These are phyloP conservation scores for Populus hybrid DNA, from an alignment of 441 rosid genomes.

Conservation along the genomic window DNA sequence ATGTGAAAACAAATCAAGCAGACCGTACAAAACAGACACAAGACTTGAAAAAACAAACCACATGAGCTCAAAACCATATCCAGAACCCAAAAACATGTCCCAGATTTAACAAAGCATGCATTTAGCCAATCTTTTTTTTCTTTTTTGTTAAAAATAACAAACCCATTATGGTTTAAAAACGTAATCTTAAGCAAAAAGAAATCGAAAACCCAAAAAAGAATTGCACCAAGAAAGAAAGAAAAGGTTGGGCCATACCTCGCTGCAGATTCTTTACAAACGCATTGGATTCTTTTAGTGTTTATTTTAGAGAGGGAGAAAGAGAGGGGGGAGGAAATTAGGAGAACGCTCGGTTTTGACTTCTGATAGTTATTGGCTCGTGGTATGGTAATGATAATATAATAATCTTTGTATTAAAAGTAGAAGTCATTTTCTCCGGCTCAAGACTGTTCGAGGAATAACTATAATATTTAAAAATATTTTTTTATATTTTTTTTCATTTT, in stretches of 20 bases:
- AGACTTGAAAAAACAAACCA: background rate
- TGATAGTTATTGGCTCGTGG: background rate
- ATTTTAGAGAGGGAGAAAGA: background rate
- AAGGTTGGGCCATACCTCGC: slow-evolving; percentile 23
- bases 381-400: background rate
- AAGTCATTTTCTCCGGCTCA: no score
- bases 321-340: background rate
- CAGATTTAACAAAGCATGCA: slow-evolving; percentile 20
- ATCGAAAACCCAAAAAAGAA: background rate
- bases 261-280: background rate
- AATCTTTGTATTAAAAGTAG: background rate
- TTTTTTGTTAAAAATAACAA: background rate
- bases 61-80: background rate
- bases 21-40: background rate
- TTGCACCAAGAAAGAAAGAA: background rate
- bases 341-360: background rate
- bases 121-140: background rate
- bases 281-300: background rate
- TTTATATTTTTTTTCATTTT: no score
- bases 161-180: slow-evolving; percentile 10
- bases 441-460: no score
- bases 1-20: background rate
- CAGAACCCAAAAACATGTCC: slow-evolving; percentile 1
- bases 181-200: background rate
- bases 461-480: no score